Conservation (phyloP, 108 stramenopile species). For the Pelagomonas calceolata region DNA sequence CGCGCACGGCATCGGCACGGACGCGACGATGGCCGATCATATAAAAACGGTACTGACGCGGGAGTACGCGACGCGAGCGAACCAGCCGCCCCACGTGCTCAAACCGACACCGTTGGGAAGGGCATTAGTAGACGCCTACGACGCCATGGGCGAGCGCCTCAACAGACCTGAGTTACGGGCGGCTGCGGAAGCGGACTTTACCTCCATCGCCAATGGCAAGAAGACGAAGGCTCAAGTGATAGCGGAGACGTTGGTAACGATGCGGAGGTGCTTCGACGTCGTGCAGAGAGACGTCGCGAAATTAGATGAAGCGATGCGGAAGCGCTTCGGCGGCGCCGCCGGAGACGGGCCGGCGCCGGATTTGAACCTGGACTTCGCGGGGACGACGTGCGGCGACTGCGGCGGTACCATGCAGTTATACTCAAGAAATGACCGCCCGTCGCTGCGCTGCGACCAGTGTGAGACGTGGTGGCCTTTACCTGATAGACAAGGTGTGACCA, state of each 20-base stretch:
- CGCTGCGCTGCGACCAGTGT: neutral
- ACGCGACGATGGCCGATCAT: conserved; percentile 52
- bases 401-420: neutral
- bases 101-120: conserved; percentile 10
- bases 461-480: neutral
- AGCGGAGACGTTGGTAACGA: neutral
- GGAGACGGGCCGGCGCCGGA: neutral
- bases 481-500: neutral
- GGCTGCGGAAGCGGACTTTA: neutral
- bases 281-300: neutral
- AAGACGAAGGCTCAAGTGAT: neutral
- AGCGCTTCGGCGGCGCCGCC: neutral
- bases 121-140: neutral
- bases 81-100: neutral
- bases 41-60: conserved; percentile 38
- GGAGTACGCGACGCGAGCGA: conserved; percentile 17
- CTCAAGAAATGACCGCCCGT: neutral
- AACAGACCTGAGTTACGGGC: neutral
- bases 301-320: neutral
- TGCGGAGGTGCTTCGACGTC: neutral
- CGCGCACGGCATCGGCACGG: conserved; percentile 42
- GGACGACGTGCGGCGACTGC: neutral
- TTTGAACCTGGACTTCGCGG: neutral
- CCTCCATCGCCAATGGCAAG: neutral
- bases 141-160: neutral